Evolutionary conservation across 352 stramenopile genomes (phyloP).

Genomic region (Pythium scleroteichum): DNA sequence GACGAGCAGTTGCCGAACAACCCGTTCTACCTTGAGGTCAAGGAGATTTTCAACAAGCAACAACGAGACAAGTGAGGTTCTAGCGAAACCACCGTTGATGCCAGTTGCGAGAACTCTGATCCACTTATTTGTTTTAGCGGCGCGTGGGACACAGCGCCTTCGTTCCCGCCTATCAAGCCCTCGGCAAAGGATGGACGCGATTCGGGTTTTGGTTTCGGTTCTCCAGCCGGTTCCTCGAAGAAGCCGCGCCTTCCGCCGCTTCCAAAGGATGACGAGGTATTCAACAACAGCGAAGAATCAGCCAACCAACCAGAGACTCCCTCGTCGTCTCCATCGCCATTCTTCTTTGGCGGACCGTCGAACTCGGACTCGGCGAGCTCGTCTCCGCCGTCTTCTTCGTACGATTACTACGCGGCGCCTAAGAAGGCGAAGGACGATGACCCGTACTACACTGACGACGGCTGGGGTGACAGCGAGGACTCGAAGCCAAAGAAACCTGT

Average conservation of each 20-base stretch:
- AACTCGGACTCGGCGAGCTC: constrained; percentile 11
- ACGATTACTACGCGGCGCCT: constrained; percentile 35
- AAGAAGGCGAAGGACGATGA: constrained; percentile 15
- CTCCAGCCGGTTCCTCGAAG: not conserved
- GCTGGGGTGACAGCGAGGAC: constrained; percentile 31
- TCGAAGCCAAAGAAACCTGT: constrained; percentile 46
- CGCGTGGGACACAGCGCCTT: constrained; percentile 38
- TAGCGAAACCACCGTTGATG: not conserved
- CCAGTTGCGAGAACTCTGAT: not conserved
- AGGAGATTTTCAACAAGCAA: constrained; percentile 50
- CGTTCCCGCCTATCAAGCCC: constrained; percentile 15
- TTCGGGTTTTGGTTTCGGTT: constrained; percentile 2
- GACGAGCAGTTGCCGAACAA: constrained; percentile 26
- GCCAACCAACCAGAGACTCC: not conserved
- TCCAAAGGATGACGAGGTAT: not conserved
- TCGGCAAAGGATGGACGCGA: not conserved
- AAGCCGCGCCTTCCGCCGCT: constrained; percentile 14
- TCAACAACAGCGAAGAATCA: not conserved
- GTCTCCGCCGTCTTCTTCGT: constrained; percentile 33
- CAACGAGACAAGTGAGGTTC: constrained; percentile 41
- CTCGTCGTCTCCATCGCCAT: constrained; percentile 19
- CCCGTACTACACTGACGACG: constrained; percentile 27
- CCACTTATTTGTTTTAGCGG: constrained; percentile 31
- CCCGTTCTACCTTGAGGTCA: constrained; percentile 41
- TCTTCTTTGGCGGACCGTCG: constrained; percentile 45